Evolutionary conservation across 106 monocot species (phyloP).

Genomic region (Allium cepa): DNA sequence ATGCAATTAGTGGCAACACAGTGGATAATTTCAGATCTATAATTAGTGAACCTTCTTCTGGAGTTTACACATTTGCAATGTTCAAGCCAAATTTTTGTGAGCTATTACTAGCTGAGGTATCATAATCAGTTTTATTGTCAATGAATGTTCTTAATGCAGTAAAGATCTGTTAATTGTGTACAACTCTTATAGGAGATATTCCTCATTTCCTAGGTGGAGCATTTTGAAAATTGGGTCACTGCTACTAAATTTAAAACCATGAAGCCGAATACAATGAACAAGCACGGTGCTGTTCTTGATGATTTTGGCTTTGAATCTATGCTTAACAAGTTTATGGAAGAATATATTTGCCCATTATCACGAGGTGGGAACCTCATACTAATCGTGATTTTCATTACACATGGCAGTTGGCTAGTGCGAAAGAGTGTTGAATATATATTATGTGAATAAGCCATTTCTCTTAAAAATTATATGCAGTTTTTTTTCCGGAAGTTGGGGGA

Average conservation of each 20-base stretch:
- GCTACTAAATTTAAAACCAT: conserved; percentile 71
- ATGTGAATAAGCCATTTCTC: too few species aligned
- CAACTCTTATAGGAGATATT: conserved; percentile 2
- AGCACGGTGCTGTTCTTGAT: conserved; percentile 93
- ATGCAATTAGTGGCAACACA: conserved; percentile 60
- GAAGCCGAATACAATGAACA: conserved; percentile 96
- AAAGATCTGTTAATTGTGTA: too few species aligned
- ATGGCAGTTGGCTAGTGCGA: not conserved
- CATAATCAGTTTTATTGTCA: too few species aligned
- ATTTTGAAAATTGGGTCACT: conserved; percentile 83
- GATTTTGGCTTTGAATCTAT: conserved; percentile 95
- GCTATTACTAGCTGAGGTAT: conserved; percentile 81
- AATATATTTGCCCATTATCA: conserved; percentile 80
- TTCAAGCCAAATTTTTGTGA: conserved; percentile 87
- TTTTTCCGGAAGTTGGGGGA: conserved; percentile 87
- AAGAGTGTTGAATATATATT: not conserved
- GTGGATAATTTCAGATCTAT: conserved; percentile 81
- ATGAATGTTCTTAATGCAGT: too few species aligned
- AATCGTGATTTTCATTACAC: not conserved
- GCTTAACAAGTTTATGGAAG: conserved; percentile 89
- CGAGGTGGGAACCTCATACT: conserved; percentile 40
- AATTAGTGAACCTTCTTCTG: conserved; percentile 77
- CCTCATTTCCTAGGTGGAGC: conserved; percentile 52
- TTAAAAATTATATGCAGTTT: conserved; percentile 36
- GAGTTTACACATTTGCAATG: conserved; percentile 84